Conservation (phyloP, 768 basidiomycete species). For the Russula foetens region DNA sequence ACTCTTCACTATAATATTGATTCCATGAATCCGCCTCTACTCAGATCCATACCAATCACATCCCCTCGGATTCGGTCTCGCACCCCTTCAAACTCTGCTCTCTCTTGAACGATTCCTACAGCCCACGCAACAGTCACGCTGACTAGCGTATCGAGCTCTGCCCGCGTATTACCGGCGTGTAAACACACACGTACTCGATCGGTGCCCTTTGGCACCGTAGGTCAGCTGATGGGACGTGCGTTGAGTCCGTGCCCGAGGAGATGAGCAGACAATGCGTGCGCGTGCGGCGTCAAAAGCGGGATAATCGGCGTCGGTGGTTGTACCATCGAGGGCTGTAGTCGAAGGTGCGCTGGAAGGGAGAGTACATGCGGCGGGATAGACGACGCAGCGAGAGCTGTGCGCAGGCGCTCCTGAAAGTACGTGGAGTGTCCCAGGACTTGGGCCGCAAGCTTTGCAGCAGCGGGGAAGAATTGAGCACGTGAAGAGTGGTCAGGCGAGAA, state of each 20-base stretch:
- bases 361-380: conserved; percentile 29
- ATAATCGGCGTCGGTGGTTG: conserved; percentile 66
- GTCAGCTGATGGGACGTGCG: conserved; percentile 73
- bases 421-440: conserved; percentile 40
- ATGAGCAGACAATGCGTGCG: conserved; percentile 66
- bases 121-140: conserved; percentile 44
- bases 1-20: conserved; percentile 1
- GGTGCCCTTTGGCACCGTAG: conserved; percentile 82
- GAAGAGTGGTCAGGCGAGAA: not conserved
- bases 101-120: not conserved
- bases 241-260: conserved; percentile 48
- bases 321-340: conserved; percentile 17
- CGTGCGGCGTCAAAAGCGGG: conserved; percentile 70
- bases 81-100: not conserved
- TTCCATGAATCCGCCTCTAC: not conserved
- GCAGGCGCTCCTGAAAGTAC: conserved; percentile 30
- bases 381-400: conserved; percentile 21
- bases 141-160: conserved; percentile 54
- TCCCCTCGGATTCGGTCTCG: not conserved
- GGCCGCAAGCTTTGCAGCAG: conserved; percentile 23
- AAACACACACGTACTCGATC: conserved; percentile 87
- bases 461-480: not conserved
- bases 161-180: conserved; percentile 62
- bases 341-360: conserved; percentile 24
- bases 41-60: not conserved